Base-by-base conservation (phyloP, 768 basidiomycete species). In the Amanita polypyramis region DNA sequence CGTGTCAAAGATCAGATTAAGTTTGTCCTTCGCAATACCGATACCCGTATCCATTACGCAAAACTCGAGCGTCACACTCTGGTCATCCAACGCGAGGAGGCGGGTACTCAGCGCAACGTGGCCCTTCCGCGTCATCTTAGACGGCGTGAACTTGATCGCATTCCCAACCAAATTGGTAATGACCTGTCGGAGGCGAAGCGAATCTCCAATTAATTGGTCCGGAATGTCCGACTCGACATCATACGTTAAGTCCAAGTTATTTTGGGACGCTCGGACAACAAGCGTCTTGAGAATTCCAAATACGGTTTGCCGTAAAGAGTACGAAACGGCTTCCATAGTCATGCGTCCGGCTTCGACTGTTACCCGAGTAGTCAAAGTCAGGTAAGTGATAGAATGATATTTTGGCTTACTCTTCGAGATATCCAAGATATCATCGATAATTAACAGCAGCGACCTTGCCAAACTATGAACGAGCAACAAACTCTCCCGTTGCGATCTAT, bases 261-360 rank as follows among this genome's bases (percentile, higher is more conserved):
- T 94, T 65, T 98, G 94, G 0, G 93, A 89, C 2, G 95, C 96
- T 39, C 94, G 93, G 43, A 97, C 93, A 57, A 97, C 94, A 49
- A 99, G 77, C 0, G 95, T 98, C 70, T 99, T 99, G 60, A 98
- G 77, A 52, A 98, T 96, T 23, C 92, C 91, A 58, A 97, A 98
- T 35, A 97, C 91, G 2, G 91, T 95, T 56, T 92, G 85, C n/a
- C 96, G 86, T 23, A 97, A 75, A 8, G 94, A 97, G 67, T 95
- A 99, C 2, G 94, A 85, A n/a, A 97, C 95, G 23, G 90, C 85
- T 67, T 99, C 96, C 87, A 99, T 96, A 2, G 93, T 98, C 96
- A 99, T 99, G 10, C 95, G 86, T 38, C 96, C 96, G 34, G 95
- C 96, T 66, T 99, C 96, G 59, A 98, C 94, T 96, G 56, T 6